A percentile compares a stretch with the other conserved stretches of the same genome.
phyloP scores from a whole-genome alignment of 2,329 filamentous ascomycete species.

The Hypoxylon sp. region DNA sequence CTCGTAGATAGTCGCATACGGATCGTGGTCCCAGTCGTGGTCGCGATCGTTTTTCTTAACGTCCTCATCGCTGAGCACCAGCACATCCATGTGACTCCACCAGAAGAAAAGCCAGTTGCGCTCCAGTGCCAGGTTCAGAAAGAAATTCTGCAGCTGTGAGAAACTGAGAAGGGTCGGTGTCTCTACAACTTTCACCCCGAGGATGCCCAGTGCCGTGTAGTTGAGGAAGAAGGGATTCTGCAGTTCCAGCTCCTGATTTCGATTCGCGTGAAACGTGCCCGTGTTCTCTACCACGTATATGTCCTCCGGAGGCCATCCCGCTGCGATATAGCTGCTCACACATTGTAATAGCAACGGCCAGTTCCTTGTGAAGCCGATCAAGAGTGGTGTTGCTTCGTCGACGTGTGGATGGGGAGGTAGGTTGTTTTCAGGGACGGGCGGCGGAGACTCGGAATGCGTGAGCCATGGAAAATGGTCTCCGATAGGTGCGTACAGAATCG shows the following conservation, averaged over 20 bases:
- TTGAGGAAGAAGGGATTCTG: slow-evolving; percentile 71
- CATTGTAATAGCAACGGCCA: slow-evolving; percentile 68
- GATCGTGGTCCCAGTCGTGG: slow-evolving; percentile 56
- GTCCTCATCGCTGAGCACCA: slow-evolving; percentile 60
- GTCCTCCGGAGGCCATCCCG: slow-evolving; percentile 68
- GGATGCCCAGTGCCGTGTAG: slow-evolving; percentile 61
- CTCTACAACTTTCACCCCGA: slow-evolving; percentile 66
- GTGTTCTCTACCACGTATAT: slow-evolving; percentile 71
- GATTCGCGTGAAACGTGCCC: slow-evolving; percentile 66
- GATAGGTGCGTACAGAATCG: slow-evolving; percentile 51
- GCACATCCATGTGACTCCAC: slow-evolving; percentile 66
- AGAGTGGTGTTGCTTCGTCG: slow-evolving; percentile 57
- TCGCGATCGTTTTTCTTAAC: slow-evolving; percentile 56
- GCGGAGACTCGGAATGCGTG: slow-evolving; percentile 50
- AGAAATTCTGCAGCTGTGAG: slow-evolving; percentile 67
- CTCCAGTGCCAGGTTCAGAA: slow-evolving; percentile 59
- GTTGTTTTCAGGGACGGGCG: slow-evolving; percentile 54
- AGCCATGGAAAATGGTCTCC: slow-evolving; percentile 59
- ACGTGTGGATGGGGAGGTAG: slow-evolving; percentile 55
- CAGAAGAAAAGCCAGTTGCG: slow-evolving; percentile 63
- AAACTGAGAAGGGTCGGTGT: slow-evolving; percentile 65
- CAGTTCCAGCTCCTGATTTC: slow-evolving; percentile 59
- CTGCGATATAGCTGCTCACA: slow-evolving; percentile 67
- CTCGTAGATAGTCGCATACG: slow-evolving; percentile 56
- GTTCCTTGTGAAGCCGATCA: slow-evolving; percentile 70